Percentiles rank a stretch among this genome's conserved stretches.
Conservation (phyloP, 2,329 filamentous ascomycete species). For the Leptosphaerulina australis region DNA sequence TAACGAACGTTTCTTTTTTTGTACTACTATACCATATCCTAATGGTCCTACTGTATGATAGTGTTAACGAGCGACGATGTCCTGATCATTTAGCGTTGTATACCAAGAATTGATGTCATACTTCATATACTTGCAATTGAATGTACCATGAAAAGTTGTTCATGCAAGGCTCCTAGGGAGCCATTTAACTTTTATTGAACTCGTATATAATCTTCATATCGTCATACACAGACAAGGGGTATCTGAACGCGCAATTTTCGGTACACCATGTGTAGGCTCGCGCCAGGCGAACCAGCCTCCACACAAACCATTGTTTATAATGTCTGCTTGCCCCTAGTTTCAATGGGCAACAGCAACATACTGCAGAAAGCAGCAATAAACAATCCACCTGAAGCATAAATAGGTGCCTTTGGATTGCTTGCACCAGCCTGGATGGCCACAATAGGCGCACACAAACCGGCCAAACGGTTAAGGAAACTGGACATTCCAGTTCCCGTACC, state of each 20-base stretch:
- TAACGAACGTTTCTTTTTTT: slow-evolving; percentile 3
- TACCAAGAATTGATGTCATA: background rate
- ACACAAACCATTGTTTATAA: slow-evolving; percentile 34
- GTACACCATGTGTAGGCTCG: background rate
- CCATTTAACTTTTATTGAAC: background rate
- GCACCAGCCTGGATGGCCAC: slow-evolving; percentile 59
- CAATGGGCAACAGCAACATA: slow-evolving; percentile 52
- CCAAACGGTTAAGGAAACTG: slow-evolving; percentile 71
- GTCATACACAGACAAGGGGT: background rate
- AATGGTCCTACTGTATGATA: slow-evolving; percentile 1
- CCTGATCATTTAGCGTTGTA: background rate
- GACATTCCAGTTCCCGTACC: slow-evolving; percentile 75
- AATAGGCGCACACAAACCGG: slow-evolving; percentile 71
- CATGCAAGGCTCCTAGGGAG: background rate
- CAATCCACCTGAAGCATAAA: slow-evolving; percentile 52
- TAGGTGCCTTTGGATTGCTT: slow-evolving; percentile 50
- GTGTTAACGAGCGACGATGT: background rate
- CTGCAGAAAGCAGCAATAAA: slow-evolving; percentile 53
- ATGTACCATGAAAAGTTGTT: background rate
- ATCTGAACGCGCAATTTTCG: background rate
- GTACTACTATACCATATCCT: background rate
- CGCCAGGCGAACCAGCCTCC: background rate
- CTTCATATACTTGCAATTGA: background rate
- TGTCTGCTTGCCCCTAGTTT: slow-evolving; percentile 52
- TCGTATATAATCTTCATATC: background rate